Base-by-base conservation (phyloP, 2,329 filamentous ascomycete species). In the Paraconiothyrium brasiliense region DNA sequence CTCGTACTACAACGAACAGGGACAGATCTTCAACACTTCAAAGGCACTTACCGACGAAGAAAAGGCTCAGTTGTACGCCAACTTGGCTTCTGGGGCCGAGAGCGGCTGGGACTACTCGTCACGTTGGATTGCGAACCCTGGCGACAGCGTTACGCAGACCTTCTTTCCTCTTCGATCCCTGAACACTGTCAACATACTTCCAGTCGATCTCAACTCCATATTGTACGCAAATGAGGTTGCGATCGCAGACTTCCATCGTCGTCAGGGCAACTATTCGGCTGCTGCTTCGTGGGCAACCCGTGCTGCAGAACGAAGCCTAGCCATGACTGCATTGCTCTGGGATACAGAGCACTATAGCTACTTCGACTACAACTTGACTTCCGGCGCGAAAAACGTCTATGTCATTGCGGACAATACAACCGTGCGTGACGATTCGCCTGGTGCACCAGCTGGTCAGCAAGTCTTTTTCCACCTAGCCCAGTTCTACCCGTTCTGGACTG, bases 401-500 rank as follows among this genome's bases (percentile, higher is more conserved):
- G 78, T 86, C 14, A 75, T 82, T 1, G 78, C 79, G 9, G 63
- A 78, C 4, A 70, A 77, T 37, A 83, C 85, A 37, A 80, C 71
- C n/a, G 72, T 72, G 0, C 72, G 73, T 22, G 78, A 71, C 6
- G 73, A 78, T 2, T 77, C 67, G 5, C 69, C 76, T 1, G 78
- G 76, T 11, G 86, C 86, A 0, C 87, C 87, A 3, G 68, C 80
- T 1, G 87, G 84, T 44, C 74, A 85, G 43, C 86, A 90, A 71
- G 79, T 89, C 24, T 70, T 85, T 61, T 89, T 90, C 71, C 78
- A 85, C 60, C 75, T 85, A 9, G 84, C 84, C 0, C 88, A 90
- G 72, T 86, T 89, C 74, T 90, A 88, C 72, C 89, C 89, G 1
- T 90, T 90, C 82, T 91, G 89, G 88, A 85, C 86, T 1, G 88